Evolutionary conservation across 805 yeast species (phyloP), one percentile per base, ranked within the genome.

Genomic region (Metschnikowia proteae): DNA sequence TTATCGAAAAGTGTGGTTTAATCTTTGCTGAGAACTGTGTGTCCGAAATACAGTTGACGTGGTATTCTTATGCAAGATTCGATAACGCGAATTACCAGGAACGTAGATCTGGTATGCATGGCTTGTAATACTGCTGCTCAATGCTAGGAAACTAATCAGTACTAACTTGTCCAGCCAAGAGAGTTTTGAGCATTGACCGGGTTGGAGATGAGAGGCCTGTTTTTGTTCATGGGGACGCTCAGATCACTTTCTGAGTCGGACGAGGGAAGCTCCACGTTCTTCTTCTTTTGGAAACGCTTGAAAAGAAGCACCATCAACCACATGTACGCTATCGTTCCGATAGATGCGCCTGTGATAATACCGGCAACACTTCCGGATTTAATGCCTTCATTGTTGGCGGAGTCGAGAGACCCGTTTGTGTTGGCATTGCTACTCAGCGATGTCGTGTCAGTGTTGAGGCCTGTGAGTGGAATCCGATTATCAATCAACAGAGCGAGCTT

Each of bases 341-440:
- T 81, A 29, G 88, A 82, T 5, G 95, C 82, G 41, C 97, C 97
- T 36, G 88, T 76, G 10, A 92, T 83, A 46, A 90, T 79, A 33
- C 96, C 96, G 26, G 86, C 84, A 25, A 88, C 76, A 52, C 76
- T 76, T 40, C 69, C 73, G 47, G 66, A 66, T 47, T 63, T 58
- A 26, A 56, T 47, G 26, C 54, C 34, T 17, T 48, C 49, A 9
- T 52, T 38, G 27, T 52, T 49, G 2, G 53, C 45, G 4, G 58
- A 47, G 50, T 68, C 79, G 49, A 70, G 61, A 1, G 76, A 71
- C 0, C 76, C 76, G 47, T 63, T 60, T 45, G 63, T 61, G 26
- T 43, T 22, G n/a, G 50, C 39, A 5, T 44, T 29, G 23, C 36
- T 45, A 9, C 50, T 44, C 4, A 53, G 39, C 22, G 48, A 37